phyloP scores from a whole-genome alignment of 495 filamentous ascomycete species.

The Hypoxylon crocopeplum region DNA sequence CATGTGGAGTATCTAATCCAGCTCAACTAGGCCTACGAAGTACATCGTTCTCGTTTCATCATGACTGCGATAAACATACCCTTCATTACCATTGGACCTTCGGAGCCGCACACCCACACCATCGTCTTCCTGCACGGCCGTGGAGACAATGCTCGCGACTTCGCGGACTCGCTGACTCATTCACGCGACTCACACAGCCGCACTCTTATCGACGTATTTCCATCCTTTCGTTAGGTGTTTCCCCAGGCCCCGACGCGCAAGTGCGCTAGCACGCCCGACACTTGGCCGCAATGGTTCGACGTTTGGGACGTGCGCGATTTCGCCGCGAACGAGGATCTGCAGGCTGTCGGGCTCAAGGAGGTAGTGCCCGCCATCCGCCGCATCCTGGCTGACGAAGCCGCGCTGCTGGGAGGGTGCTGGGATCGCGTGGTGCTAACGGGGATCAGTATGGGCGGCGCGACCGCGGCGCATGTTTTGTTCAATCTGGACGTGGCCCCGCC shows the following conservation, averaged over 20 bases:
- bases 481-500: no score
- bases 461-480: no score
- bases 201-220: constrained; percentile 44
- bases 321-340: constrained; percentile 43
- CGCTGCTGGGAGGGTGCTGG: constrained; percentile 41
- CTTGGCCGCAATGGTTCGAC: constrained; percentile 53
- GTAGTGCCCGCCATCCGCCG: constrained; percentile 30
- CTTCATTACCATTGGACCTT: constrained; percentile 29
- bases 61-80: constrained; percentile 24
- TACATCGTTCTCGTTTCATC: neutral
- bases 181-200: constrained; percentile 40
- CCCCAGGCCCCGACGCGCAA: no score
- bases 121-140: constrained; percentile 68
- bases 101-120: constrained; percentile 59
- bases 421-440: constrained; percentile 45
- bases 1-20: neutral
- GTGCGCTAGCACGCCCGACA: constrained; percentile 44
- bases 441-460: no score
- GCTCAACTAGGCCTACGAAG: neutral
- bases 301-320: constrained; percentile 45
- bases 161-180: constrained; percentile 54
- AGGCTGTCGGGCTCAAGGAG: constrained; percentile 43
- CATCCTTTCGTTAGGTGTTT: constrained; percentile 53
- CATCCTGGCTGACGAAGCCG: constrained; percentile 38
- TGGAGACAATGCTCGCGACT: constrained; percentile 58